Base-by-base conservation (phyloP, 2,329 filamentous ascomycete genomes). In the Colletotrichum shisoi region DNA sequence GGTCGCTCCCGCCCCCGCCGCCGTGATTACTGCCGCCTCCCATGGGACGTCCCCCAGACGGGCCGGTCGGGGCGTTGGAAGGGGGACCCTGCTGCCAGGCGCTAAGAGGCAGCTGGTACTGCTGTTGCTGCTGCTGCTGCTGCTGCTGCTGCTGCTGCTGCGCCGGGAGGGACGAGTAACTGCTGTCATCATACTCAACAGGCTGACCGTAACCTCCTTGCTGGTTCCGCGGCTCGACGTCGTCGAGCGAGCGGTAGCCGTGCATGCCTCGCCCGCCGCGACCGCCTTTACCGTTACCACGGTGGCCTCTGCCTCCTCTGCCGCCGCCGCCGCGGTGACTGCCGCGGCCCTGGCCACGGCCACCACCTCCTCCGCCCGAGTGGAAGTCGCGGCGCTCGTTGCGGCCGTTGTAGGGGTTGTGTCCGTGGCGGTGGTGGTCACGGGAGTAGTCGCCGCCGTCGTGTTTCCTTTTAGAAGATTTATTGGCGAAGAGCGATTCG, bases 161-260 rank as follows among this genome's bases (percentile, higher is more conserved):
- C 70, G 66, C 9, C 71, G 72, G 39, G 73, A 73, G 54, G 74
- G 69, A 51, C 73, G 71, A 49, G 71, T 70, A 74, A 74, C 46
- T 76, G 52, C 64, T 74, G 70, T 84, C 83, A 54, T 84, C 82
- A 69, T 84, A 85, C 48, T 81, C 81, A n/a, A 83, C 79, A 42
- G 76, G 75, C 68, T 77, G 74, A 11, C 77, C 76, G 53, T 78
- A 80, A 11, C 79, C 80, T 37, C 78, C 78, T 42, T 82, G 79
- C 67, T 79, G 79, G 51, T 83, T 82, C 54, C 79, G 79, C 49
- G 80, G 78, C 31, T 83, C 84, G 34, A 88, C 82, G 71, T 92
- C 90, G 74, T 92, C 90, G 2, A 92, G 81, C 2, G 89, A 91
- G 64, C 85, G 84, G 74, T 92, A 92, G 51, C 82, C 79, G 68